Base-by-base conservation (phyloP, 192 early-diverging fungal species). In the Spizellomyces punctatus region DNA sequence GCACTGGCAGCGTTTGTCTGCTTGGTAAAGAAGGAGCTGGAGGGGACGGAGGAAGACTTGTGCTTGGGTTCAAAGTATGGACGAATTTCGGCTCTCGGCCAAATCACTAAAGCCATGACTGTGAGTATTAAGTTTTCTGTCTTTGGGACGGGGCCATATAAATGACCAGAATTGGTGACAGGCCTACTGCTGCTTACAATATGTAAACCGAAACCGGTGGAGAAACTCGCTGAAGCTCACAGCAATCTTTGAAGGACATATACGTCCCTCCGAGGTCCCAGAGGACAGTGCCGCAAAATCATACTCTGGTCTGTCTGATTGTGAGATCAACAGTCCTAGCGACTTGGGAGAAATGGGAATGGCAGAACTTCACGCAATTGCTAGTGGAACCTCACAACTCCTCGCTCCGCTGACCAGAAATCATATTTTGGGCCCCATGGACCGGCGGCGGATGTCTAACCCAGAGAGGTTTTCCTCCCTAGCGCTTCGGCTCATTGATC, bases 1-100 rank as follows among this genome's bases (percentile, higher is more conserved):
- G 91, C 94, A 3, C 66, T 97, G 36, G 90, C 91, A 0, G 92
- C 93, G 6, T 97, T 91, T 82, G 91, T 91, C 0, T 88, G 92
- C 63, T 76, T 75, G 22, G 60, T 75, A 9, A 50, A 55, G 19
- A 58, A 80, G n/a, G 78, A 80, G 57, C 41, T 80, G 44, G n/a
- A 54, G 17, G 78, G 71, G 6, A 74, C 72, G 10, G 78, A 76
- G 64, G 74, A 75, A 57, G 70, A 65, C 14, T 19, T 69, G 7
- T 58, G 52, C 14, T 27, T 67, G 6, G 57, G 22, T 8, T 57
- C 46, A 12, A 54, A 56, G 10, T 71, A 70, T 59, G 72, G 77
- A 46, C 42, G 60, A 46, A 65, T 80, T 6, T 73, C 71, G 46
- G 74, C 71, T 22, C 59, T 80, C 17, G 78, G 78, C 1, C 74